Evolutionary conservation across 2,329 filamentous ascomycete genomes (phyloP).

Genomic region (Scortechinia acanthostroma): DNA sequence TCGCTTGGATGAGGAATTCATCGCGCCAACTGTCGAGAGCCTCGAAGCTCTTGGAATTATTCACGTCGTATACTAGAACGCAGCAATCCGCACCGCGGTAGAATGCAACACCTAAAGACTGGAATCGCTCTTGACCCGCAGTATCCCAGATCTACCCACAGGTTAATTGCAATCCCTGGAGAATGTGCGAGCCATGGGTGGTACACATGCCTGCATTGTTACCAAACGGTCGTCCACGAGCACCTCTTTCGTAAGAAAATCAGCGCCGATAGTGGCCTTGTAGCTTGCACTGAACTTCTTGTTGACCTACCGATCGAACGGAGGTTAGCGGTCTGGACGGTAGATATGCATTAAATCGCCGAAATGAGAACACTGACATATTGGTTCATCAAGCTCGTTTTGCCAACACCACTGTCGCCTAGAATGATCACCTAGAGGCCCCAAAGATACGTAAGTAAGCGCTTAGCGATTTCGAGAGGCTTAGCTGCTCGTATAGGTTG

Average conservation of each 20-base stretch:
- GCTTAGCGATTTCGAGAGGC: background rate
- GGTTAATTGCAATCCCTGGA: background rate
- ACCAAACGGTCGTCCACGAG: conserved; percentile 93
- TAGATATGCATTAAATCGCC: conserved; percentile 4
- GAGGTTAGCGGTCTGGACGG: conserved; percentile 3
- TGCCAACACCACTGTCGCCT: conserved; percentile 96
- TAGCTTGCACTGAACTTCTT: conserved; percentile 99
- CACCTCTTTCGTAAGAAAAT: conserved; percentile 97
- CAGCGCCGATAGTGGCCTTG: conserved; percentile 97
- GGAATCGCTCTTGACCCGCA: conserved; percentile 52
- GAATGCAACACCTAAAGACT: conserved; percentile 63
- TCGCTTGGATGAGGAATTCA: conserved; percentile 65
- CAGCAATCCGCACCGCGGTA: conserved; percentile 66
- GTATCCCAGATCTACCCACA: conserved; percentile 1
- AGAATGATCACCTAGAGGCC: conserved; percentile 99
- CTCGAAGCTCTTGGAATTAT: conserved; percentile 68
- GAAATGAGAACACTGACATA: conserved; percentile 63
- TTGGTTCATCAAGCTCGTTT: conserved; percentile 99
- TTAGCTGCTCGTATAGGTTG: conserved; percentile 4
- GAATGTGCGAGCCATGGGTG: background rate
- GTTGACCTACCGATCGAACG: conserved; percentile 67
- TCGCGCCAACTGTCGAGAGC: conserved; percentile 66
- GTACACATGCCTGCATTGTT: conserved; percentile 77
- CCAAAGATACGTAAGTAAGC: conserved; percentile 7
- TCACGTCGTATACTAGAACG: conserved; percentile 65